Conservation (phyloP, 1,284 basidiomycete genomes). For the Agaricales sp. region DNA sequence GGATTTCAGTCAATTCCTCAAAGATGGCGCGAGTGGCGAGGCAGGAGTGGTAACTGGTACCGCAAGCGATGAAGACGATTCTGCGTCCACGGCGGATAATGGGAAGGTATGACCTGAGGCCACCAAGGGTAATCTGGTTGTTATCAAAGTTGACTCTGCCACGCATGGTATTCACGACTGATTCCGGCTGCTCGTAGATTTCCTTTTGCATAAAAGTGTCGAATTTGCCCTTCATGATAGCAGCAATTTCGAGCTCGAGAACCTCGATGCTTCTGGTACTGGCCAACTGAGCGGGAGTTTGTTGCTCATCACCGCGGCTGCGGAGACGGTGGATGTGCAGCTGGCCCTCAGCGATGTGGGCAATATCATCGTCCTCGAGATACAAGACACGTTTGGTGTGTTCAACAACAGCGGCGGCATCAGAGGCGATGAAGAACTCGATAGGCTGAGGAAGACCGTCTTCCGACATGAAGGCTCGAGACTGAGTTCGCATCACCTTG, state of each 20-base stretch:
- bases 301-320: slow-evolving; percentile 66
- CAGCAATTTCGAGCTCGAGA: slow-evolving; percentile 96
- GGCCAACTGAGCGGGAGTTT: slow-evolving; percentile 46
- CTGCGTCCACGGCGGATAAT: slow-evolving; percentile 93
- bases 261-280: slow-evolving; percentile 96
- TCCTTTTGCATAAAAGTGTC: slow-evolving; percentile 99
- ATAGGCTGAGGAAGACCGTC: slow-evolving; percentile 98
- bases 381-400: slow-evolving; percentile 99
- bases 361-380: slow-evolving; percentile 98
- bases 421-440: slow-evolving; percentile 99
- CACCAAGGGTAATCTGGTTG: slow-evolving; percentile 88
- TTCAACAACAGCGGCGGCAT: slow-evolving; percentile 93
- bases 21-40: slow-evolving; percentile 98
- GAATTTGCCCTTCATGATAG: slow-evolving; percentile 99
- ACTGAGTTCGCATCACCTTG: slow-evolving; percentile 92
- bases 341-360: slow-evolving; percentile 94
- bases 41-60: slow-evolving; percentile 97
- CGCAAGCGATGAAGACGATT: slow-evolving; percentile 96
- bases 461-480: slow-evolving; percentile 96
- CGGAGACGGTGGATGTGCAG: slow-evolving; percentile 98
- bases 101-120: slow-evolving; percentile 89
- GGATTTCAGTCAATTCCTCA: slow-evolving; percentile 98
- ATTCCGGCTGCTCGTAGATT: slow-evolving; percentile 99
- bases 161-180: slow-evolving; percentile 99
- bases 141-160: slow-evolving; percentile 99